Percentiles rank a stretch among this genome's conserved stretches.
Evolutionary conservation across 2,329 filamentous ascomycete species (phyloP).

Genomic region (Talaromyces sp.): DNA sequence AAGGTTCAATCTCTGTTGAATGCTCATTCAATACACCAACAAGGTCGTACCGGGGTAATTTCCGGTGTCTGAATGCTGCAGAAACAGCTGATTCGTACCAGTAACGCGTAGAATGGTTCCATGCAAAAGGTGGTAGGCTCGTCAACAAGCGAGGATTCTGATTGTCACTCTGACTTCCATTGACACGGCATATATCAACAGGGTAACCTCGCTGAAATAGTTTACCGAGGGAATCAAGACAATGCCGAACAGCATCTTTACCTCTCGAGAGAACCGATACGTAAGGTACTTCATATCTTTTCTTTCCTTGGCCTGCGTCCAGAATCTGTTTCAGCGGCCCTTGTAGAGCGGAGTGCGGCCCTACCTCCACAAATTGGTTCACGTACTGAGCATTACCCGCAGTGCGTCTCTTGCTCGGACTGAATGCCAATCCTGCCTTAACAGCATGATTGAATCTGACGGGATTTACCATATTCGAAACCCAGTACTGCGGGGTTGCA

Average conservation of each 20-base stretch:
- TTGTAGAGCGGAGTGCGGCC: not conserved
- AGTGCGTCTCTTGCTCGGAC: not conserved
- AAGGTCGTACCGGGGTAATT: not conserved
- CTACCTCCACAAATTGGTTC: not conserved
- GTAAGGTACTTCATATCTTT: not conserved
- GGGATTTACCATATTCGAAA: not conserved
- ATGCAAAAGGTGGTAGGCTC: not conserved
- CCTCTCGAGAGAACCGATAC: not conserved
- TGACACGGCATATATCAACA: not conserved
- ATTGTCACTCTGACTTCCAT: not conserved
- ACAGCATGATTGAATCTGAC: not conserved
- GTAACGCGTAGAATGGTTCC: not conserved
- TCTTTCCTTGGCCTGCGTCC: not conserved
- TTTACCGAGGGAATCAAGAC: not conserved
- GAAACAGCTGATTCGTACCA: not conserved
- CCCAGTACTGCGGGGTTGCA: not conserved
- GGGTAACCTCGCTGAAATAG: not conserved
- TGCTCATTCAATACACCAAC: not conserved
- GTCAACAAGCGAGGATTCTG: not conserved
- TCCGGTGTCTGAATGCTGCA: not conserved
- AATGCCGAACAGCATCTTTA: not conserved
- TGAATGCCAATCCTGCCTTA: not conserved
- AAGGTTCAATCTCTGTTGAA: not conserved
- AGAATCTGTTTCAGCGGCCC: not conserved
- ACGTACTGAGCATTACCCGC: not conserved